Percentiles rank a stretch among this genome's conserved stretches.
Conservation (phyloP, 2,329 filamentous ascomycete genomes). For the Apiospora rasikravindrae region DNA sequence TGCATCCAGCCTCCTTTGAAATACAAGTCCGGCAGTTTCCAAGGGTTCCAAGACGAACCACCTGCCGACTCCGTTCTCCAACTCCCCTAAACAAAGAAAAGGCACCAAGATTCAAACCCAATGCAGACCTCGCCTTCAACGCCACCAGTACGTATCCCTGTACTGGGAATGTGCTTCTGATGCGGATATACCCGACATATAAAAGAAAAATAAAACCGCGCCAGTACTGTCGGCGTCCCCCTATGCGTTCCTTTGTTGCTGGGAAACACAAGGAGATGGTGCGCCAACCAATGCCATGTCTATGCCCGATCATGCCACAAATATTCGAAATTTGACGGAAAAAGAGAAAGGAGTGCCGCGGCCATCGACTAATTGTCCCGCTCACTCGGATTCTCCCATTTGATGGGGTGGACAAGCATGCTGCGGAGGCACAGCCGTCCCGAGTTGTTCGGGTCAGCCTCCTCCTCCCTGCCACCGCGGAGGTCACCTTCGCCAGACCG, state of each 20-base stretch:
- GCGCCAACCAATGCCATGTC: conserved; percentile 8
- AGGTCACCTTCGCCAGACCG: conserved; percentile 51
- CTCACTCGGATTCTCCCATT: conserved; percentile 63
- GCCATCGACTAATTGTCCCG: conserved; percentile 31
- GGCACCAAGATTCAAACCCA: conserved; percentile 5
- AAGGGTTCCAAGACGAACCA: neutral
- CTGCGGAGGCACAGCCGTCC: conserved; percentile 80
- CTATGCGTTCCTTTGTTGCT: neutral
- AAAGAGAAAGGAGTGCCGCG: conserved; percentile 19
- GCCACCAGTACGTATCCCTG: conserved; percentile 23
- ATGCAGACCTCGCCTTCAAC: conserved; percentile 18
- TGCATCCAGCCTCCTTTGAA: neutral
- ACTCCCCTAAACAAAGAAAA: neutral
- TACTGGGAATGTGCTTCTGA: conserved; percentile 22
- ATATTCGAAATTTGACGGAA: conserved; percentile 3
- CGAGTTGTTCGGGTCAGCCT: conserved; percentile 48
- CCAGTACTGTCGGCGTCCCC: neutral
- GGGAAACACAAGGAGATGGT: neutral
- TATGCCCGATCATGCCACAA: conserved; percentile 13
- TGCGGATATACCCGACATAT: conserved; percentile 13
- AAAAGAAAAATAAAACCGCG: neutral
- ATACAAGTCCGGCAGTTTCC: conserved; percentile 2
- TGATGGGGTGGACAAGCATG: conserved; percentile 83
- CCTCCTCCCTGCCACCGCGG: conserved; percentile 58
- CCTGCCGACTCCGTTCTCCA: conserved; percentile 15